phyloP scores from a whole-genome alignment of 164 flowering plant genomes.

The Paratinospora sagittata region DNA sequence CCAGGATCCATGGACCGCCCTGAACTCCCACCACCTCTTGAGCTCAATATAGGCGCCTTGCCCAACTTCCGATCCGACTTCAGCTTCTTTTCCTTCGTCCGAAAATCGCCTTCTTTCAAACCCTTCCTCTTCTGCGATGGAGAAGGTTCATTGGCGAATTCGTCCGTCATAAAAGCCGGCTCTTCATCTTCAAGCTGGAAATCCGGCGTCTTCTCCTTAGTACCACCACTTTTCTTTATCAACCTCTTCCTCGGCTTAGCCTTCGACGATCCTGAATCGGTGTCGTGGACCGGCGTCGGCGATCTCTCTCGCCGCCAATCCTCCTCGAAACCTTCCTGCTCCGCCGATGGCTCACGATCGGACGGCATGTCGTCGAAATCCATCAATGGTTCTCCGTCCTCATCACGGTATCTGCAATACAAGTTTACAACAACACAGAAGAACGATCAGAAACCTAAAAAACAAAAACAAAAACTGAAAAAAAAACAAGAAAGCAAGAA shows the following conservation, averaged over 20 bases:
- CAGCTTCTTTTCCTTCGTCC: constrained; percentile 37
- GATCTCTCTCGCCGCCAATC: constrained; percentile 51
- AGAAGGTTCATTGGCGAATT: constrained; percentile 14
- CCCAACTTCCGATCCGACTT: constrained; percentile 29
- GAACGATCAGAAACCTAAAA: constrained; percentile 12
- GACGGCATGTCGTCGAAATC: constrained; percentile 59
- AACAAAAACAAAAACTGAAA: background rate
- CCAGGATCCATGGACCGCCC: constrained; percentile 29
- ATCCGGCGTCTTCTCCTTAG: constrained; percentile 17
- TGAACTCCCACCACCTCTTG: constrained; percentile 22
- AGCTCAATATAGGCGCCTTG: constrained; percentile 19
- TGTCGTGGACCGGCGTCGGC: constrained; percentile 48
- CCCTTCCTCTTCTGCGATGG: constrained; percentile 33
- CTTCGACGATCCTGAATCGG: constrained; percentile 27
- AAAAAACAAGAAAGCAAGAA: background rate
- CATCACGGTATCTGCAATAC: constrained; percentile 59
- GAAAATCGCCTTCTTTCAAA: constrained; percentile 26
- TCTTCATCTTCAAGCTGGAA: constrained; percentile 26
- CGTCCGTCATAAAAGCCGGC: constrained; percentile 23
- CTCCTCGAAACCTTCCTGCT: constrained; percentile 25
- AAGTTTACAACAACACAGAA: background rate
- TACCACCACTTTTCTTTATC: constrained; percentile 45
- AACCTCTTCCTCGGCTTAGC: constrained; percentile 69
- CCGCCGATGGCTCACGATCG: constrained; percentile 40
- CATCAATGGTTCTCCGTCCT: constrained; percentile 89